phyloP scores from a whole-genome alignment of 2,329 filamentous ascomycete species.

The Fusarium aywerte region DNA sequence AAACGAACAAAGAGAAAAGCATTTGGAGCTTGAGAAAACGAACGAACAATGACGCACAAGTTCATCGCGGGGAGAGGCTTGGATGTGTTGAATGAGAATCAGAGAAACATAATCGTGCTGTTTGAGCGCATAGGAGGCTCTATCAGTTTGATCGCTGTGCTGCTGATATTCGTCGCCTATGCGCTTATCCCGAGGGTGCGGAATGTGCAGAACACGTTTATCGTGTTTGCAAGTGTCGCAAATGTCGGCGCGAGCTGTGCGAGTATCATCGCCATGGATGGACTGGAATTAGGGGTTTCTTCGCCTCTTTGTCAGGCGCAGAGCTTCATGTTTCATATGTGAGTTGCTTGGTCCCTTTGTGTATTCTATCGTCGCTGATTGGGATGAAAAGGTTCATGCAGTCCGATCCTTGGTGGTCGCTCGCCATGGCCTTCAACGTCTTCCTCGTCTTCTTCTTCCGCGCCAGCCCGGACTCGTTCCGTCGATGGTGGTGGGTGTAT shows the following conservation, averaged over 20 bases:
- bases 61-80: constrained; percentile 31
- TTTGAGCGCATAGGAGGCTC: constrained; percentile 66
- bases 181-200: constrained; percentile 62
- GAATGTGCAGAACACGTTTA: constrained; percentile 70
- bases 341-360: constrained; percentile 50
- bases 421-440: constrained; percentile 86
- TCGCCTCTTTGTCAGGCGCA: constrained; percentile 71
- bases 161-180: constrained; percentile 65
- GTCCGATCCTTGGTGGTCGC: constrained; percentile 79
- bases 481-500: constrained; percentile 78
- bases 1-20: neutral
- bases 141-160: constrained; percentile 62
- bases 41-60: constrained; percentile 14
- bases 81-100: constrained; percentile 49
- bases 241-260: constrained; percentile 71
- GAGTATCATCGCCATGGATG: constrained; percentile 76
- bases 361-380: too few species aligned
- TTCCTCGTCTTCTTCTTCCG: constrained; percentile 74
- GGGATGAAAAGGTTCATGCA: constrained; percentile 88
- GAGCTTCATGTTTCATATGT: constrained; percentile 74
- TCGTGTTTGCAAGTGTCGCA: constrained; percentile 69
- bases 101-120: constrained; percentile 57
- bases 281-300: constrained; percentile 63
- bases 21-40: too few species aligned
- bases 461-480: constrained; percentile 73